Conservation (phyloP, 1,284 basidiomycete species). For the Ganoderma resinaceum region DNA sequence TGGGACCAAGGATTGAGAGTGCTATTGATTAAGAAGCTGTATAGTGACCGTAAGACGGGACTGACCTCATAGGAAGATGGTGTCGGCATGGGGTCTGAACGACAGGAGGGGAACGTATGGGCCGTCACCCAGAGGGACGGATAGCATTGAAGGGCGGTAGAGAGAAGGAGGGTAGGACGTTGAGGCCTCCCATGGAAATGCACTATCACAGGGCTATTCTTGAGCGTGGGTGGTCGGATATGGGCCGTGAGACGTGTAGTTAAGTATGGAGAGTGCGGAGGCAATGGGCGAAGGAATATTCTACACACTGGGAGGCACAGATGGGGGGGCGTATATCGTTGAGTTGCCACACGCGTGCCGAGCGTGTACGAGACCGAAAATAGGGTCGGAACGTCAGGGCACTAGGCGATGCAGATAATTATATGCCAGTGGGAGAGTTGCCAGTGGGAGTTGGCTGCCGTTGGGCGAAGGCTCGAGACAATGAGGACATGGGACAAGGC, state of each 20-base stretch:
- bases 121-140: not conserved
- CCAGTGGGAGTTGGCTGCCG: too few relatives aligned
- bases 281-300: not conserved
- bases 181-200: not conserved
- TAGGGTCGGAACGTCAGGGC: not conserved
- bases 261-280: not conserved
- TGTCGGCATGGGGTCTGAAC: not conserved
- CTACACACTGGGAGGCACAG: not conserved
- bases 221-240: constrained; percentile 2
- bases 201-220: constrained; percentile 3
- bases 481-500: too few relatives aligned
- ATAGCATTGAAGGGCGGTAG: not conserved
- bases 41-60: not conserved
- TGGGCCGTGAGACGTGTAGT: not conserved
- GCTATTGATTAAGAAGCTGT: not conserved
- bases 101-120: not conserved
- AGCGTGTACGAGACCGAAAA: not conserved
- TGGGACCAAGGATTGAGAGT: not conserved
- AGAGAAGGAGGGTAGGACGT: not conserved
- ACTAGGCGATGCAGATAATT: too few relatives aligned
- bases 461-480: too few relatives aligned
- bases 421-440: too few relatives aligned
- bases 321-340: not conserved
- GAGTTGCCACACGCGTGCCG: not conserved
- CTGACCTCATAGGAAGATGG: not conserved